phyloP scores from a whole-genome alignment of 106 monocot species.

The Gastrodia elata region DNA sequence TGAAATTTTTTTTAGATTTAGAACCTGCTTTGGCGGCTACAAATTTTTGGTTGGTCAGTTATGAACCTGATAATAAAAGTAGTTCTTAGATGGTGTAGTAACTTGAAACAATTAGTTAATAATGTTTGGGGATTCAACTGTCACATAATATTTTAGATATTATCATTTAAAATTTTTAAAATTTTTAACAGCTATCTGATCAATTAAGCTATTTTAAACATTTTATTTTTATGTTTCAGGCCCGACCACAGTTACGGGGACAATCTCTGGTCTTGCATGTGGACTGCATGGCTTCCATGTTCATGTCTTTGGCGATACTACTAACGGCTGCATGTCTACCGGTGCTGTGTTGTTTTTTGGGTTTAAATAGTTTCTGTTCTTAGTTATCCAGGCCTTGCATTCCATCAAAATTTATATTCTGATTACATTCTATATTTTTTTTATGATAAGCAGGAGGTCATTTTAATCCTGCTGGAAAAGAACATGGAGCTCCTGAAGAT shows the following conservation, averaged over 20 bases:
- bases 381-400: not conserved
- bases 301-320: slow-evolving; percentile 78
- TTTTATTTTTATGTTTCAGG: slow-evolving; percentile 23
- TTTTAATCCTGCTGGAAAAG: slow-evolving; percentile 72
- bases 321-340: slow-evolving; percentile 86
- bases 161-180: too few relatives aligned
- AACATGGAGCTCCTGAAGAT: slow-evolving; percentile 77
- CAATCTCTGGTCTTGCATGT: slow-evolving; percentile 41
- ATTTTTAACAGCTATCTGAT: too few relatives aligned
- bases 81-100: too few relatives aligned
- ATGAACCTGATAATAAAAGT: too few relatives aligned
- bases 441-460: slow-evolving; percentile 44
- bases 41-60: too few relatives aligned
- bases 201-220: not conserved
- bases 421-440: not conserved
- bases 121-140: too few relatives aligned
- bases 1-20: too few relatives aligned
- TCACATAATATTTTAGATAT: too few relatives aligned
- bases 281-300: slow-evolving; percentile 57
- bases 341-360: slow-evolving; percentile 22
- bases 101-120: too few relatives aligned
- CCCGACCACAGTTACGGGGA: slow-evolving; percentile 42
- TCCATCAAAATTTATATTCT: not conserved
- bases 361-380: not conserved
- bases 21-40: too few relatives aligned